Percentiles rank a stretch among this genome's conserved stretches.
These are phyloP conservation scores for Populus pruinosa DNA, from an alignment of 345 rosid genomes.

Conservation along the genomic window DNA sequence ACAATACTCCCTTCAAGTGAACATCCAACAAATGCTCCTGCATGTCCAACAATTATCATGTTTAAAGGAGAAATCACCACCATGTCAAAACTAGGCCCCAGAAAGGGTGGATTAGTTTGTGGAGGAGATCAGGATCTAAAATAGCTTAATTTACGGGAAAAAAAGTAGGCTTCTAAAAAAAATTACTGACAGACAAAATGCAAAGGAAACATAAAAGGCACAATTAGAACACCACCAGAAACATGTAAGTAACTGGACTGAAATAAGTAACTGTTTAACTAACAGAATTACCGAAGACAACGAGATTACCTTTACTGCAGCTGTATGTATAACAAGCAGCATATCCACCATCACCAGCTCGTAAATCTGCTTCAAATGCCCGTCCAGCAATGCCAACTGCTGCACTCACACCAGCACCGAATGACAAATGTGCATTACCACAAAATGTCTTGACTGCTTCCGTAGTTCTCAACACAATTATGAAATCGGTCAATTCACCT, in stretches of 20 bases:
- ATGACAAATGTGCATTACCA: conserved; percentile 71
- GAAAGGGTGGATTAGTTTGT: not conserved
- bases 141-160: not conserved
- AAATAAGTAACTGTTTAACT: not conserved
- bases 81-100: not conserved
- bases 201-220: not conserved
- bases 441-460: conserved; percentile 86
- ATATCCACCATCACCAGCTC: conserved; percentile 93
- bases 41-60: not conserved
- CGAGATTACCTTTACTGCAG: conserved; percentile 82
- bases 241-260: not conserved
- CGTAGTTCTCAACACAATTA: conserved; percentile 73
- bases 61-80: not conserved
- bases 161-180: not conserved
- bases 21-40: conserved; percentile 95
- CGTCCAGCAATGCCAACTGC: conserved; percentile 81
- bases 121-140: not conserved
- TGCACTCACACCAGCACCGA: conserved; percentile 94
- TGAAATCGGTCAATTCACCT: conserved; percentile 93
- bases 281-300: not conserved
- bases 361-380: conserved; percentile 78
- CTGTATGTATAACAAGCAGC: conserved; percentile 97
- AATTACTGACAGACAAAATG: not conserved
- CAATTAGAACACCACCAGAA: not conserved
- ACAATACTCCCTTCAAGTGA: conserved; percentile 86